These are phyloP conservation scores for Hepatocystis sp. DNA, from an alignment of 169 alveolate genomes.

Conservation along the genomic window DNA sequence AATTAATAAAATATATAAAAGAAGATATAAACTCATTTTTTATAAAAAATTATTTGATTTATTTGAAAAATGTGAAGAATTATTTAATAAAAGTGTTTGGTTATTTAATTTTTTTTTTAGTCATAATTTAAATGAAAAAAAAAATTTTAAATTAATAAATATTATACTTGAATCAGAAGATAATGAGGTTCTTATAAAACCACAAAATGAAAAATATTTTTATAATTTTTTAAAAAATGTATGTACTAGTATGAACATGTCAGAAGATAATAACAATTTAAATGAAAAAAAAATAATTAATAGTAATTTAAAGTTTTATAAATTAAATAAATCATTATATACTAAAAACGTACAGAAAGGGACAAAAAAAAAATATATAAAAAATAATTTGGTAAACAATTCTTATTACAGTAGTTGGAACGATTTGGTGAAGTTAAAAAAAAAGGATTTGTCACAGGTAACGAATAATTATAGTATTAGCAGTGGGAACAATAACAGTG, in stretches of 20 bases:
- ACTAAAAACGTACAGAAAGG: slow-evolving; percentile 6
- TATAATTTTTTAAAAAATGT: slow-evolving; percentile 44
- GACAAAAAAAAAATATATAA: slow-evolving; percentile 6
- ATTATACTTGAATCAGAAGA: slow-evolving; percentile 72
- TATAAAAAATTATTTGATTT: slow-evolving; percentile 40
- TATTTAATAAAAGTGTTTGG: slow-evolving; percentile 69
- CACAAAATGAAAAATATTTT: slow-evolving; percentile 68
- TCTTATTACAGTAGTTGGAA: slow-evolving; percentile 27
- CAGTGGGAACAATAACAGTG: too few relatives aligned
- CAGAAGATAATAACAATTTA: slow-evolving; percentile 6
- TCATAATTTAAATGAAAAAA: slow-evolving; percentile 40
- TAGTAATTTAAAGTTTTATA: slow-evolving; percentile 25
- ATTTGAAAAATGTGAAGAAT: slow-evolving; percentile 60
- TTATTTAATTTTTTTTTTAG: slow-evolving; percentile 26
- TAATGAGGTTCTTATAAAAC: slow-evolving; percentile 46
- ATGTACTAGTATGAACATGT: slow-evolving; percentile 9
- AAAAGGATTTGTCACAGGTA: slow-evolving; percentile 20
- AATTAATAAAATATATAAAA: slow-evolving; percentile 38
- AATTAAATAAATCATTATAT: slow-evolving; percentile 11
- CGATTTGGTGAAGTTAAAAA: slow-evolving; percentile 30
- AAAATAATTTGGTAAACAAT: slow-evolving; percentile 7
- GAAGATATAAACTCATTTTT: slow-evolving; percentile 62
- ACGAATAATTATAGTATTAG: too few relatives aligned
- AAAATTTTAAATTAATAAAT: slow-evolving; percentile 29
- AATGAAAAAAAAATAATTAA: slow-evolving; percentile 15